Evolutionary conservation across 2,329 filamentous ascomycete genomes (phyloP).

Genomic region (Domatiomyces globalis): DNA sequence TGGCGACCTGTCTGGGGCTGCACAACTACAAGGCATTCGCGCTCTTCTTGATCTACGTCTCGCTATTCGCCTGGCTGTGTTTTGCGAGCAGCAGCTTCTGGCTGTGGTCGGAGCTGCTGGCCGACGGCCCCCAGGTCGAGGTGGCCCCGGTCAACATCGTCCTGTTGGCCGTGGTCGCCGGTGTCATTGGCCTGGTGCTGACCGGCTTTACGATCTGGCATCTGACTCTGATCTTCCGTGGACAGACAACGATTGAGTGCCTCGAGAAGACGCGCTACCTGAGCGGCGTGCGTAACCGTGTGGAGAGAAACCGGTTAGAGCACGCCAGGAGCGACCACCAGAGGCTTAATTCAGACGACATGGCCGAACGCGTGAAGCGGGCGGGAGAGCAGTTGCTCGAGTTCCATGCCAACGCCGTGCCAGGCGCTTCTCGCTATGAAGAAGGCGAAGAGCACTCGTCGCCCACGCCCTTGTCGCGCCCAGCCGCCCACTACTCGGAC

Average conservation of each 20-base stretch:
- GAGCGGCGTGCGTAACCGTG: conserved; percentile 57
- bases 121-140: conserved; percentile 36
- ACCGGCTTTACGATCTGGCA: conserved; percentile 88
- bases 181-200: conserved; percentile 82
- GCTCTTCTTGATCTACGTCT: conserved; percentile 80
- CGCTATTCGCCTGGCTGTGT: conserved; percentile 66
- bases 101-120: conserved; percentile 62
- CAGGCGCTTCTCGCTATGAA: conserved; percentile 65
- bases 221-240: conserved; percentile 60
- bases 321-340: conserved; percentile 35
- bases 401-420: conserved; percentile 66
- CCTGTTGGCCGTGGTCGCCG: conserved; percentile 68
- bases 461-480: conserved; percentile 8
- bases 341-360: conserved; percentile 23
- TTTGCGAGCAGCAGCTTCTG: conserved; percentile 66
- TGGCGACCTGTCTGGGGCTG: conserved; percentile 87
- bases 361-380: conserved; percentile 35
- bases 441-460: conserved; percentile 55
- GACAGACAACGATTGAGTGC: conserved; percentile 90
- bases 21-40: conserved; percentile 93
- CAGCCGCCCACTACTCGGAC: conserved; percentile 1
- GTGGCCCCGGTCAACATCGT: conserved; percentile 84
- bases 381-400: conserved; percentile 64
- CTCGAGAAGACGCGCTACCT: conserved; percentile 92
- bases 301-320: conserved; percentile 49